Evolutionary conservation across 2,329 filamentous ascomycete genomes (phyloP), one percentile per base, ranked within the genome.

Genomic region (Monilinia fructicola): DNA sequence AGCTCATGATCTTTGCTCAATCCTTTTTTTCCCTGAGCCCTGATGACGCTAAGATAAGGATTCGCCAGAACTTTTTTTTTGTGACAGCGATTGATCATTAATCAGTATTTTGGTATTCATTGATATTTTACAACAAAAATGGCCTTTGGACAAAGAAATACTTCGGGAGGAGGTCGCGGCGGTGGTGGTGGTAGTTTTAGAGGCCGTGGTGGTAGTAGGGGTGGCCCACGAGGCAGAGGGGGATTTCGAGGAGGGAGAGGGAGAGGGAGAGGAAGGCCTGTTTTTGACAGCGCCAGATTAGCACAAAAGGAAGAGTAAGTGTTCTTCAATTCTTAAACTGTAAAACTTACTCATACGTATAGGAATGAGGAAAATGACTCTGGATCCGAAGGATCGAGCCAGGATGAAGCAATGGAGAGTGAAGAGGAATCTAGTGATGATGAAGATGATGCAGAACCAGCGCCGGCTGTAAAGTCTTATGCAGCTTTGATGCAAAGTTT

Each of bases 401-500:
- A 75, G 40, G 77, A 78, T 28, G 78, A 80, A 23, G 78, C 78
- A 64, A 74, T 78, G 67, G 81, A 82, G 11, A 69, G 65, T 52
- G 81, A 81, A 44, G 81, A 83, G 28, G 80, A 81, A 38, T 79
- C 77, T 28, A 78, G 78, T 50, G 82, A 61, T n/a, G 58, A 82
- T 56, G 80, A 82, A 26, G 77, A 78, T 50, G 79, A 80, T 65
- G 73, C 73, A 31, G 73, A 77, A n/a, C 69, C 75, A 52, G 54
- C 75, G 6, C 72, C 79, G 12, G 64, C 78, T 35, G 77, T 79
- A 35, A 79, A 81, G 40, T 82, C 87, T 4, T 89, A 89, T 70
- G 79, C 83, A 77, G 79, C 84, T 10, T 78, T 89, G 9, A 79
- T 89, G 72, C 82, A 87, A 72, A 87, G 83, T 67, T 78, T 89